Evolutionary conservation across 352 stramenopile genomes (phyloP).

Genomic region (Phytophthora tubulina): DNA sequence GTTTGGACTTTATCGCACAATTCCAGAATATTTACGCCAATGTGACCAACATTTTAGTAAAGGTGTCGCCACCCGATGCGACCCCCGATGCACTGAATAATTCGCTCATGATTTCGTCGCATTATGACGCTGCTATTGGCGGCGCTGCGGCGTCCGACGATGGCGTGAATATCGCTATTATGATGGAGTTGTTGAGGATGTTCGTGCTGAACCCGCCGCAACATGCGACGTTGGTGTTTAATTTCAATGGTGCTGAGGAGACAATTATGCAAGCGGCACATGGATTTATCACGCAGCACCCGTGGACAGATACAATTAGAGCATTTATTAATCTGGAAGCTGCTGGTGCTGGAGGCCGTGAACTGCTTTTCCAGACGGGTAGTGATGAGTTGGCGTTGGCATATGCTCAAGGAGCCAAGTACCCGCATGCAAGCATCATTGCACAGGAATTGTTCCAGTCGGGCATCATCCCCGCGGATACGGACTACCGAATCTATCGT

Average conservation of each 20-base stretch:
- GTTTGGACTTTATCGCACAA: slow-evolving; percentile 77
- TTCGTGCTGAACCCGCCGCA: slow-evolving; percentile 53
- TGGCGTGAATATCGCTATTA: slow-evolving; percentile 84
- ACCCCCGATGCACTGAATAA: slow-evolving; percentile 49
- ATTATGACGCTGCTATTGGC: slow-evolving; percentile 84
- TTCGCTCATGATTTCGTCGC: slow-evolving; percentile 78
- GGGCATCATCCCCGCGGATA: slow-evolving; percentile 75
- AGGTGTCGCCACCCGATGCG: slow-evolving; percentile 46
- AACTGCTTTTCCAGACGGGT: slow-evolving; percentile 83
- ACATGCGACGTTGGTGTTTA: slow-evolving; percentile 75
- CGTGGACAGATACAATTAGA: slow-evolving; percentile 72
- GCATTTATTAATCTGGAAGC: slow-evolving; percentile 87
- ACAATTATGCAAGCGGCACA: slow-evolving; percentile 84
- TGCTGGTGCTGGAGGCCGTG: slow-evolving; percentile 69
- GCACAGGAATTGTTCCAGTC: slow-evolving; percentile 84
- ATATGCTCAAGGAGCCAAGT: slow-evolving; percentile 76
- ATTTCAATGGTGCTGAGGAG: slow-evolving; percentile 85
- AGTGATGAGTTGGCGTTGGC: slow-evolving; percentile 79
- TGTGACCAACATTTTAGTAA: slow-evolving; percentile 85
- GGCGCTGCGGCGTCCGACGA: slow-evolving; percentile 77
- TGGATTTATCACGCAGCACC: slow-evolving; percentile 85
- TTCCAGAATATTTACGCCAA: slow-evolving; percentile 91
- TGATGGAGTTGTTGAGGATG: slow-evolving; percentile 74
- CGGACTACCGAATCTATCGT: slow-evolving; percentile 79
- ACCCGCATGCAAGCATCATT: slow-evolving; percentile 81